Conservation (phyloP, 345 rosid species). For the Anacardium occidentale region DNA sequence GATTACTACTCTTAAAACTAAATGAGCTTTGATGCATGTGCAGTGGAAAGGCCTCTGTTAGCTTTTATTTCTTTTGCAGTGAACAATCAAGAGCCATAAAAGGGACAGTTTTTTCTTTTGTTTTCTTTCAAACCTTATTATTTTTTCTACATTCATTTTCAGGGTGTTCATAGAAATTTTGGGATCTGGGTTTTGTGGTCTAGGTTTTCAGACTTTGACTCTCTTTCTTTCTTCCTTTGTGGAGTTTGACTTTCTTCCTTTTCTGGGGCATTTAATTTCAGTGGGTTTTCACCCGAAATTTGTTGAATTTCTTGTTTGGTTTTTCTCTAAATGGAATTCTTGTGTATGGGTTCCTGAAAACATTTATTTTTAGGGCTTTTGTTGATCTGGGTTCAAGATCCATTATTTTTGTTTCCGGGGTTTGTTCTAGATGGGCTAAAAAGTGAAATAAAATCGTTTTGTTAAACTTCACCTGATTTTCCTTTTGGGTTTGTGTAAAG, state of each 20-base stretch:
- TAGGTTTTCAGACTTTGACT: conserved; percentile 55
- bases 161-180: conserved; percentile 23
- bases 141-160: conserved; percentile 17
- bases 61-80: conserved; percentile 34
- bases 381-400: conserved; percentile 40
- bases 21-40: conserved; percentile 34
- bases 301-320: conserved; percentile 11
- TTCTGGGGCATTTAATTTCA: conserved; percentile 20
- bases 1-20: conserved; percentile 26
- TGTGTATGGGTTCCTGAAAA: conserved; percentile 20
- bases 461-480: conserved; percentile 24
- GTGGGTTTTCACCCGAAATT: conserved; percentile 27
- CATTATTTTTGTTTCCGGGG: conserved; percentile 22
- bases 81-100: conserved; percentile 9
- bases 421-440: conserved; percentile 32
- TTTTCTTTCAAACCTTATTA: conserved; percentile 9
- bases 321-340: conserved; percentile 13
- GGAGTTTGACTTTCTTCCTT: conserved; percentile 48
- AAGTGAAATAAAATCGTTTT: not conserved
- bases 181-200: conserved; percentile 61
- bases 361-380: conserved; percentile 26
- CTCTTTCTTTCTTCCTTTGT: conserved; percentile 31
- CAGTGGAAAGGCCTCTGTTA: conserved; percentile 31
- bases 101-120: not conserved
- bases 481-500: conserved; percentile 22